phyloP scores from a whole-genome alignment of 345 rosid species.

The Kandelia obovata region DNA sequence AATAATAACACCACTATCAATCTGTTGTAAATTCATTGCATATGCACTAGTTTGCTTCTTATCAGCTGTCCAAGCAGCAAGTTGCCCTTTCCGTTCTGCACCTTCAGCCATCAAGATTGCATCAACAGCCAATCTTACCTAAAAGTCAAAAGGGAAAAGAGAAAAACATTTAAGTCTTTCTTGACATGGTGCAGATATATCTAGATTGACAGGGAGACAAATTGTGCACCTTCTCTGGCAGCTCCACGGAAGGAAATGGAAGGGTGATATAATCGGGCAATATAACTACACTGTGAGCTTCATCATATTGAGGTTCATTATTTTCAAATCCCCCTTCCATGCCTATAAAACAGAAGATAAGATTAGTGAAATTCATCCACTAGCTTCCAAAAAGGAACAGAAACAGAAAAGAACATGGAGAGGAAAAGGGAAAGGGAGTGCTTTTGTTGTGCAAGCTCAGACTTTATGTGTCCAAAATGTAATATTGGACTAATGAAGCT shows the following conservation, averaged over 20 bases:
- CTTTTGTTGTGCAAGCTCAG: no score
- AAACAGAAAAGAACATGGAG: neutral
- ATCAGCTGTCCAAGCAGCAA: conserved; percentile 95
- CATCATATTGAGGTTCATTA: conserved; percentile 80
- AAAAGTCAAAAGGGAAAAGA: conserved; percentile 13
- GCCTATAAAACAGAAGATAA: conserved; percentile 44
- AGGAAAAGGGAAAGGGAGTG: neutral
- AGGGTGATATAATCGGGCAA: conserved; percentile 71
- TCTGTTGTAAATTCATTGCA: conserved; percentile 73
- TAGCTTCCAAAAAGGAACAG: conserved; percentile 1
- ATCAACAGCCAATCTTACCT: conserved; percentile 96
- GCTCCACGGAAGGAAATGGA: conserved; percentile 84
- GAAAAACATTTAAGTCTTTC: neutral
- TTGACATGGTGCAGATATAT: neutral
- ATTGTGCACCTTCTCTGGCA: conserved; percentile 87
- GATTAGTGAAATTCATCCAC: neutral
- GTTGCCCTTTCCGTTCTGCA: conserved; percentile 83
- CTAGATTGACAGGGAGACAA: neutral
- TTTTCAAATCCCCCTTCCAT: conserved; percentile 93
- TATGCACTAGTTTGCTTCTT: conserved; percentile 72
- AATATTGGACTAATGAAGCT: no score
- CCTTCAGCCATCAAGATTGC: conserved; percentile 71
- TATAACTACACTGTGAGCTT: conserved; percentile 57
- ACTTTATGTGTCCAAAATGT: no score
- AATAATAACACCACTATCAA: conserved; percentile 64